Base-by-base conservation (phyloP, 371 early-diverging fungal species). In the Apophysomyces variabilis region DNA sequence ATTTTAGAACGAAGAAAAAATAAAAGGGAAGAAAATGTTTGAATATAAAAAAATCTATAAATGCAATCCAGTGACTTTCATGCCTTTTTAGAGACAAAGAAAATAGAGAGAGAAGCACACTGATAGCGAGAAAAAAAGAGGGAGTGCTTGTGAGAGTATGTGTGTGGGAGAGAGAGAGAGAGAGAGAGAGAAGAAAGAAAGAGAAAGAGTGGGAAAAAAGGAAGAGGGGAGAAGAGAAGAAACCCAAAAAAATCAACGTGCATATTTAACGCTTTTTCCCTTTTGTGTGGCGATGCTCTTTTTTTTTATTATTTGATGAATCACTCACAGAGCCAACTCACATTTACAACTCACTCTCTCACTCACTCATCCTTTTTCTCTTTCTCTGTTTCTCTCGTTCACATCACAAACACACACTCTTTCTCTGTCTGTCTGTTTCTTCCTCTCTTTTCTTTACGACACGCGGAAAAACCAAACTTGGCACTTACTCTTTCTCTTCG, bases 241-340 rank as follows among this genome's bases (percentile, higher is more conserved):
- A 59, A 44, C 39, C 36, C 58, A 58, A 50, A 64, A 54, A 57
- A 46, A 50, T 21, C 54, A 50, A 50, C 54, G 54, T 50, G 21
- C 54, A 50, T 50, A 50, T 50, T 50, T 50, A 50, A 50, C 54
- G 21, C 54, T 50, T 50, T 50, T 50, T 50, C 32, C 32, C 32
- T 26, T 26, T 26, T 26, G 32, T 16, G 54, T 50, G 54, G 54
- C 54, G 54, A 50, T 21, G n/a, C 21, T 50, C 54, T 21, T 26
- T 26, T 21, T 21, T 21, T 13, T 41, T 26, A 26, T 26, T 26
- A 26, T 26, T 26, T 26, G 32, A 26, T 26, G 32, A 26, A 26
- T 26, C 32, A 26, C 32, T 26, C 32, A 26, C 32, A 26, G 32
- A 26, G 32, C 3, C 32, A 26, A 26, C 32, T 26, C 32, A 3